Conservation (phyloP, 2,329 filamentous ascomycete species). For the Fusarium denticulatum region DNA sequence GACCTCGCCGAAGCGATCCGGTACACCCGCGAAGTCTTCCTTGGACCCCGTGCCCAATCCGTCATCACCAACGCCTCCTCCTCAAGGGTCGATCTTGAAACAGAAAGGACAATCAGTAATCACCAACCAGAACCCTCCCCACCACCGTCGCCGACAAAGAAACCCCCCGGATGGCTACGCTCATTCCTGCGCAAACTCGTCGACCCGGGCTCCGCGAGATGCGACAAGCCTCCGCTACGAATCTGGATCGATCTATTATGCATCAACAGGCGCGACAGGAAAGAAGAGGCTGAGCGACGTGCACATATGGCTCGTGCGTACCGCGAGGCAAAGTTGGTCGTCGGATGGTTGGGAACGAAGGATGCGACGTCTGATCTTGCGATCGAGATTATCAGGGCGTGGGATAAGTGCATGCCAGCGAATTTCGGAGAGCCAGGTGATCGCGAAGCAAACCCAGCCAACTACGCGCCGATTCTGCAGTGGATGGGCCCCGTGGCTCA, state of each 20-base stretch:
- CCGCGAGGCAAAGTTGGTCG: constrained; percentile 33
- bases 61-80: constrained; percentile 6
- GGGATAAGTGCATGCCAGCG: constrained; percentile 38
- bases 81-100: constrained; percentile 24
- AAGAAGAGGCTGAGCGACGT: constrained; percentile 30
- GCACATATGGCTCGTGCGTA: constrained; percentile 36
- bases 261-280: constrained; percentile 28
- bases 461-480: constrained; percentile 36
- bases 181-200: constrained; percentile 32
- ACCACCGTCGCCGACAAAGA: constrained; percentile 29
- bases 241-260: constrained; percentile 39
- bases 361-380: constrained; percentile 37
- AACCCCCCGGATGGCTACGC: constrained; percentile 32
- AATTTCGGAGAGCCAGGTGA: constrained; percentile 37
- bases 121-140: not conserved
- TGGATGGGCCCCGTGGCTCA: constrained; percentile 40
- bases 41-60: constrained; percentile 16
- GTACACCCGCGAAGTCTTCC: constrained; percentile 37
- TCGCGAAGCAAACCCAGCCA: constrained; percentile 30
- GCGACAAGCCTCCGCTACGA: constrained; percentile 26
- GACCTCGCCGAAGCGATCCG: constrained; percentile 34
- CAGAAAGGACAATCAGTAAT: not conserved
- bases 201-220: not conserved
- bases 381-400: constrained; percentile 35
- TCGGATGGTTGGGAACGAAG: constrained; percentile 35